Percentiles rank a stretch among this genome's conserved stretches.
phyloP scores from a whole-genome alignment of 495 filamentous ascomycete species.

The Emericellopsis terricola region DNA sequence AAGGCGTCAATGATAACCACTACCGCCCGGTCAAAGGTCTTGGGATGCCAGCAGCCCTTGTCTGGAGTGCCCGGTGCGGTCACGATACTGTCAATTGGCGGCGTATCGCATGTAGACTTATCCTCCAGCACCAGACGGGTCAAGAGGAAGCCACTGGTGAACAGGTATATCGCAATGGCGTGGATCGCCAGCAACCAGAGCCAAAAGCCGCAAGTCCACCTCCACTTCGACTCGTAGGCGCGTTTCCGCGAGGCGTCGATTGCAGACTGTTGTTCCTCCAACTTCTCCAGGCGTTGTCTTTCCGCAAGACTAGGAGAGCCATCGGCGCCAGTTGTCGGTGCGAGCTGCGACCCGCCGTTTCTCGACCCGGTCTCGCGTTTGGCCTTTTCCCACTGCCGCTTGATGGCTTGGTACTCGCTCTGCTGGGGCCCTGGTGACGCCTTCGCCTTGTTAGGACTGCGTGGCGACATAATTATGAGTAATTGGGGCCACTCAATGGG shows the following conservation, averaged over 20 bases:
- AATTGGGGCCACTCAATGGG: too few relatives aligned
- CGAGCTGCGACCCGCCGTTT: too few relatives aligned
- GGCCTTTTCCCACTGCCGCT: not conserved
- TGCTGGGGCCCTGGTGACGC: too few relatives aligned
- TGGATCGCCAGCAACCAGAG: slow-evolving; percentile 48
- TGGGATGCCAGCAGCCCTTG: slow-evolving; percentile 87
- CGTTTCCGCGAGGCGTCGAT: slow-evolving; percentile 22
- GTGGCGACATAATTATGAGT: too few relatives aligned
- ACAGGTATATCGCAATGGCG: slow-evolving; percentile 67
- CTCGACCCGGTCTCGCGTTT: not conserved
- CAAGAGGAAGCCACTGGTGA: slow-evolving; percentile 92
- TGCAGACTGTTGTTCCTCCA: slow-evolving; percentile 15
- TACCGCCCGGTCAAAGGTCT: slow-evolving; percentile 79
- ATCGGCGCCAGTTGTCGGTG: too few relatives aligned
- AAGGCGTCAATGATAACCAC: slow-evolving; percentile 86
- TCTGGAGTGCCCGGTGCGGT: slow-evolving; percentile 28
- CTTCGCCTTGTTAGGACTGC: too few relatives aligned
- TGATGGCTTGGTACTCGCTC: not conserved
- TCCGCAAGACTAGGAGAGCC: too few relatives aligned
- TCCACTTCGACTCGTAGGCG: slow-evolving; percentile 22
- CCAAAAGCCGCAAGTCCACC: slow-evolving; percentile 33
- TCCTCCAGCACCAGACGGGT: slow-evolving; percentile 79
- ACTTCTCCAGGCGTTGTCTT: slow-evolving; percentile 6
- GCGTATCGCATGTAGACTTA: slow-evolving; percentile 61
- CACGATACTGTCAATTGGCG: slow-evolving; percentile 40